Evolutionary conservation across 2,329 filamentous ascomycete species (phyloP).

Genomic region (Penicillium sp.): DNA sequence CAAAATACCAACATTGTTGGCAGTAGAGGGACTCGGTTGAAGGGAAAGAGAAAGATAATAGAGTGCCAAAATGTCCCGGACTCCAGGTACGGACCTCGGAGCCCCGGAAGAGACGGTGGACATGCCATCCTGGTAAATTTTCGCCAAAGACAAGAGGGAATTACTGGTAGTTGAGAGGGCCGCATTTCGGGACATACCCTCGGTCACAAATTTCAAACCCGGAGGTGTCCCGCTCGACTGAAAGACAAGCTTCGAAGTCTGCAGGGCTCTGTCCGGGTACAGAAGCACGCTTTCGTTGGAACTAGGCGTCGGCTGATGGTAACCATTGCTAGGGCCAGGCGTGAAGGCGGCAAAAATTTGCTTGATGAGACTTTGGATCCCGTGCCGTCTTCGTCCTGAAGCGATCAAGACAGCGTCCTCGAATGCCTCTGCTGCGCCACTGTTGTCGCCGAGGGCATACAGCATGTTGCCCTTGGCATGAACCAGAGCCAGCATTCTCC

Average conservation of each 20-base stretch:
- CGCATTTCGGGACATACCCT: conserved; percentile 73
- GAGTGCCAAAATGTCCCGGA: conserved; percentile 88
- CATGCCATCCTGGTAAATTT: conserved; percentile 97
- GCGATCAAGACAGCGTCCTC: conserved; percentile 94
- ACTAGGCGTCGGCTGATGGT: conserved; percentile 40
- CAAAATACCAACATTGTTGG: conserved; percentile 96
- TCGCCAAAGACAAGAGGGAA: conserved; percentile 88
- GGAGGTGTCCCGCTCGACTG: conserved; percentile 74
- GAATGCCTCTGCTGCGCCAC: conserved; percentile 81
- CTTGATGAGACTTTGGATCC: conserved; percentile 77
- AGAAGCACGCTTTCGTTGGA: conserved; percentile 71
- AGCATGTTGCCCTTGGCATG: conserved; percentile 99
- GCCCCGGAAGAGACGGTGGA: conserved; percentile 68
- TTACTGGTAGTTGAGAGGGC: conserved; percentile 95
- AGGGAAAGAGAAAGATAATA: conserved; percentile 95
- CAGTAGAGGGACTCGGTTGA: conserved; percentile 94
- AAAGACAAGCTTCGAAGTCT: conserved; percentile 84
- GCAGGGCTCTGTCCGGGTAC: conserved; percentile 79
- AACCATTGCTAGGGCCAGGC: conserved; percentile 46
- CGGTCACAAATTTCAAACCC: conserved; percentile 73
- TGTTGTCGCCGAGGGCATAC: conserved; percentile 83
- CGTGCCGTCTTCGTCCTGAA: conserved; percentile 69
- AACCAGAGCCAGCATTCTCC: conserved; percentile 87
- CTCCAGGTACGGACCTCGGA: conserved; percentile 70
- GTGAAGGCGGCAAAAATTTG: conserved; percentile 74